Evolutionary conservation across 805 yeast genomes (phyloP).

Genomic region (Nematodospora valgi): DNA sequence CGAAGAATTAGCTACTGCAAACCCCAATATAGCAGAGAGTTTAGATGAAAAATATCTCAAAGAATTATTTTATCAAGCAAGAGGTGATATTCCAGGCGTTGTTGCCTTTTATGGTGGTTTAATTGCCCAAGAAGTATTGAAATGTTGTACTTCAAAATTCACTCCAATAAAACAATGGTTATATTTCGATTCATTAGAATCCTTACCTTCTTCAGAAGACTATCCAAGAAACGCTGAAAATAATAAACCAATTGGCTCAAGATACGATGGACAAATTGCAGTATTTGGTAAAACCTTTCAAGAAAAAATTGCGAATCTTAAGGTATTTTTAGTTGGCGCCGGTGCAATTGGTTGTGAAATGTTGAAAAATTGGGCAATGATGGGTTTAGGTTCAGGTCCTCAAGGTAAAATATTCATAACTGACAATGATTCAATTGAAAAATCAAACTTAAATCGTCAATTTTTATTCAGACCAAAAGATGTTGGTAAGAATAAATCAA

Average conservation of each 20-base stretch:
- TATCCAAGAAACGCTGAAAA: slow-evolving; percentile 66
- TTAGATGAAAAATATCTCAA: slow-evolving; percentile 63
- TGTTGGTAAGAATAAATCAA: slow-evolving; percentile 89
- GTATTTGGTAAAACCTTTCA: slow-evolving; percentile 84
- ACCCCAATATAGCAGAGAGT: slow-evolving; percentile 51
- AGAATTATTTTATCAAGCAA: slow-evolving; percentile 78
- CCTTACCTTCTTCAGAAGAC: slow-evolving; percentile 61
- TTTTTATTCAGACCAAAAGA: slow-evolving; percentile 92
- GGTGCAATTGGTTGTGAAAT: slow-evolving; percentile 99
- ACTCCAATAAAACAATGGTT: slow-evolving; percentile 90
- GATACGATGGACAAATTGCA: slow-evolving; percentile 95
- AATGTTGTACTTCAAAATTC: slow-evolving; percentile 93
- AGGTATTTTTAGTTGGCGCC: slow-evolving; percentile 89
- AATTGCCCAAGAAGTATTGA: slow-evolving; percentile 93
- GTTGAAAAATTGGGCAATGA: slow-evolving; percentile 96
- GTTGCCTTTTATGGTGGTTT: slow-evolving; percentile 91
- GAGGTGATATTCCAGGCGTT: slow-evolving; percentile 89
- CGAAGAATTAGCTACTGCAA: slow-evolving; percentile 53
- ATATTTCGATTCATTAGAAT: slow-evolving; percentile 92
- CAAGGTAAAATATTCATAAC: slow-evolving; percentile 82
- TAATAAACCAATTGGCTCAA: slow-evolving; percentile 70
- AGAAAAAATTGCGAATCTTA: slow-evolving; percentile 67
- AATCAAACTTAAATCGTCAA: slow-evolving; percentile 94
- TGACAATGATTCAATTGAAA: slow-evolving; percentile 93
- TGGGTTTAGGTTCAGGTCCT: slow-evolving; percentile 93